Conservation (phyloP, 208 protist genomes). For the Balamuthia mandrillaris region DNA sequence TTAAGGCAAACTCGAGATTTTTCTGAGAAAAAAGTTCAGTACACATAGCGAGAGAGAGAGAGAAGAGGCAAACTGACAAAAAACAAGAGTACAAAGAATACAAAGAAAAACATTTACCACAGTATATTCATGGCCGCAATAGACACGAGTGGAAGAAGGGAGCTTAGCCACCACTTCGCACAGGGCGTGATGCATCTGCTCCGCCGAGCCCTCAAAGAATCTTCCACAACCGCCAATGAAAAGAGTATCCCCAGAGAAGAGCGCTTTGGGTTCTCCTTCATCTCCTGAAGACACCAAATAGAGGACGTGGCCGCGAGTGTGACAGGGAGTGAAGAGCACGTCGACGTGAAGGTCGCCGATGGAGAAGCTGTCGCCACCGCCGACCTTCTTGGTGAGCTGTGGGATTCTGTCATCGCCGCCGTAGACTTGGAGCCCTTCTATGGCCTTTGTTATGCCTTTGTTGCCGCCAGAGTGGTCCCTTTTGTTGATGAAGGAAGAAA, state of each 20-base stretch:
- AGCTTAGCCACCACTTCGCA: conserved; percentile 30
- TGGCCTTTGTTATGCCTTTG: conserved; percentile 48
- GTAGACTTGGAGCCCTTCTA: conserved; percentile 61
- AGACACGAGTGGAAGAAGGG: conserved; percentile 39
- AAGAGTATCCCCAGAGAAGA: conserved; percentile 90
- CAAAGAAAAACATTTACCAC: too few species aligned
- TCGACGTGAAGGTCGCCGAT: conserved; percentile 72
- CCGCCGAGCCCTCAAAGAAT: conserved; percentile 84
- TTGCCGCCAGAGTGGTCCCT: conserved; percentile 86
- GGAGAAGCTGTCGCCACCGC: conserved; percentile 68
- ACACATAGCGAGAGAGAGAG: not conserved
- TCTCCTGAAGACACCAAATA: conserved; percentile 8
- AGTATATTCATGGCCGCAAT: conserved; percentile 64
- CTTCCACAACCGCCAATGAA: conserved; percentile 86
- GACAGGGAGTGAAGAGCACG: conserved; percentile 80
- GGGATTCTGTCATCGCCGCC: conserved; percentile 73
- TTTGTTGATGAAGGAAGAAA: too few species aligned
- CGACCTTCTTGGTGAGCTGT: conserved; percentile 69
- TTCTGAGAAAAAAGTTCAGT: not conserved
- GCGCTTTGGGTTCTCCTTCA: conserved; percentile 44
- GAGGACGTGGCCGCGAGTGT: conserved; percentile 82
- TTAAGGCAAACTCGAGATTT: conserved; percentile 56
- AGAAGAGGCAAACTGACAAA: not conserved
- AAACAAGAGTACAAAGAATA: not conserved
- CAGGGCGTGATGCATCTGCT: conserved; percentile 54